phyloP scores from a whole-genome alignment of 2,329 filamentous ascomycete species.

The Sporothrix brunneoviolacea region DNA sequence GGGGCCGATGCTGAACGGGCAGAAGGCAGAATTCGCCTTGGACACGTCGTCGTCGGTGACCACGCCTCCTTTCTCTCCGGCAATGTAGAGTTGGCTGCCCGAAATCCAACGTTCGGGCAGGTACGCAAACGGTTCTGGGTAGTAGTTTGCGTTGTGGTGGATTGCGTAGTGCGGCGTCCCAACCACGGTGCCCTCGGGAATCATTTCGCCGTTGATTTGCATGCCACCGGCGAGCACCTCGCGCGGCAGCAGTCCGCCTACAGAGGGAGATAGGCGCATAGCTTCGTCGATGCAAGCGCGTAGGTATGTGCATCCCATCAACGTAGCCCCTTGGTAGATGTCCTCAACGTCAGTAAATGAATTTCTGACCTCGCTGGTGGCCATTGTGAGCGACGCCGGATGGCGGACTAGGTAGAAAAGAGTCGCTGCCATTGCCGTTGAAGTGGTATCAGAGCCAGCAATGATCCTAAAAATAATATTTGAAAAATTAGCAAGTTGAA shows the following conservation, averaged over 20 bases:
- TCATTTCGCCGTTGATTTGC: slow-evolving; percentile 43
- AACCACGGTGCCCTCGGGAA: slow-evolving; percentile 56
- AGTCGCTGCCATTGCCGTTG: slow-evolving; percentile 58
- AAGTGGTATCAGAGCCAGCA: slow-evolving; percentile 65
- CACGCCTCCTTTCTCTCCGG: slow-evolving; percentile 18
- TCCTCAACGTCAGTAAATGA: slow-evolving; percentile 47
- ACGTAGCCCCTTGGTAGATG: slow-evolving; percentile 44
- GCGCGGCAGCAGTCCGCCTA: slow-evolving; percentile 53
- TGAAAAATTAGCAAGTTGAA: no score
- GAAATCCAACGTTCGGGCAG: slow-evolving; percentile 60
- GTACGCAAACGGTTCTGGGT: slow-evolving; percentile 51
- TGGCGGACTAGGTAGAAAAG: slow-evolving; percentile 56
- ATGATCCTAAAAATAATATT: slow-evolving; percentile 49
- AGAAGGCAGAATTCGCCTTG: slow-evolving; percentile 61
- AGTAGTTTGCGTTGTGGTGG: slow-evolving; percentile 60
- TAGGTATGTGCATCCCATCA: slow-evolving; percentile 50
- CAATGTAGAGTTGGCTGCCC: slow-evolving; percentile 34
- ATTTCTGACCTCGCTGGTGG: slow-evolving; percentile 44
- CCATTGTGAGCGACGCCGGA: slow-evolving; percentile 39
- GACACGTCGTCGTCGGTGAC: slow-evolving; percentile 46
- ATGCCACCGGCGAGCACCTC: slow-evolving; percentile 51
- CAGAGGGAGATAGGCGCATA: slow-evolving; percentile 56
- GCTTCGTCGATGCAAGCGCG: slow-evolving; percentile 60
- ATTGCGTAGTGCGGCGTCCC: slow-evolving; percentile 62
- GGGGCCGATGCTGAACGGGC: slow-evolving; percentile 64